Percentiles rank a stretch among this genome's conserved stretches.
phyloP scores from a whole-genome alignment of 495 filamentous ascomycete species.

The Neurospora discreta region DNA sequence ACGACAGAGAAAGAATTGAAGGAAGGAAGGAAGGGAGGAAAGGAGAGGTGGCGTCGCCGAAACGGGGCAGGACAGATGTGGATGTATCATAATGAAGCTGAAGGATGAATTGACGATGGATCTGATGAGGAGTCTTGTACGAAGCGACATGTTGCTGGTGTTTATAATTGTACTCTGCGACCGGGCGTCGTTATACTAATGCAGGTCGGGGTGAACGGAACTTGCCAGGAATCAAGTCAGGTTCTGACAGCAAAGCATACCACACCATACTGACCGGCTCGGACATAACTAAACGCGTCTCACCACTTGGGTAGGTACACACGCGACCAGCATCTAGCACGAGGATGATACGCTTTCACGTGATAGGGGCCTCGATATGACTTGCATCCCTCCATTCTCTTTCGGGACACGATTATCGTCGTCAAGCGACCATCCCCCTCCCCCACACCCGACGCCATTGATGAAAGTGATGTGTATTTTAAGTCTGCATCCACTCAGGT shows the following conservation, averaged over 20 bases:
- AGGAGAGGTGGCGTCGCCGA: not conserved
- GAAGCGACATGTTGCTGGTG: not conserved
- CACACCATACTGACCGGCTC: not conserved
- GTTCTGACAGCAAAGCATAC: not conserved
- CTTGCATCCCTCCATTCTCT: not conserved
- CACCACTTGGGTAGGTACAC: not conserved
- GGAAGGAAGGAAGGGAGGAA: not conserved
- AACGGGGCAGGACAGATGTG: not conserved
- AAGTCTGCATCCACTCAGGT: not conserved
- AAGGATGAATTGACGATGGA: not conserved
- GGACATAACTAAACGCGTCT: conserved; percentile 6
- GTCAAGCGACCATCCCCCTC: not conserved
- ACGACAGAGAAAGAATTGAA: not conserved
- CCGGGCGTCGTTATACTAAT: not conserved
- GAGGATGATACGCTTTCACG: conserved; percentile 13
- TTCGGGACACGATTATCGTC: not conserved
- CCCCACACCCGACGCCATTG: not conserved
- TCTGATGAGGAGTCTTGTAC: not conserved
- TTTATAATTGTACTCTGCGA: not conserved
- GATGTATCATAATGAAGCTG: not conserved
- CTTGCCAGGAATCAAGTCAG: not conserved
- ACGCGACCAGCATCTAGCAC: conserved; percentile 1
- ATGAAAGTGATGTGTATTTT: not conserved
- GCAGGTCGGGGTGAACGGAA: not conserved
- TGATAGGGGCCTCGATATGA: conserved; percentile 1